Percentiles rank a stretch among this genome's conserved stretches.
Conservation (phyloP, 129 eudicot species). For the Lonicera japonica region DNA sequence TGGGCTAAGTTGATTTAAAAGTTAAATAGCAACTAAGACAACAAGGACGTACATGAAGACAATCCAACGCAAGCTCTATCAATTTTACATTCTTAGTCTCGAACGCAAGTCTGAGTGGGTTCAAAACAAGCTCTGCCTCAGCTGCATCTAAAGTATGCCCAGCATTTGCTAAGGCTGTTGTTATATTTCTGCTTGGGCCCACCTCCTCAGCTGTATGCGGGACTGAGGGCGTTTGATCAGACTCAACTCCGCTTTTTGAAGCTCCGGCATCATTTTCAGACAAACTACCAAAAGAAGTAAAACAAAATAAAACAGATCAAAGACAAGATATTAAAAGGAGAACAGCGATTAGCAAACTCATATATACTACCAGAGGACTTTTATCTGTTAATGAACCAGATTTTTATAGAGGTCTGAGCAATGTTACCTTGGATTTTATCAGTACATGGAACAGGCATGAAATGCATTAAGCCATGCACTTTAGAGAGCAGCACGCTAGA, state of each 20-base stretch:
- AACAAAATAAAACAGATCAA: constrained; percentile 20
- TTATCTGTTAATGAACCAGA: no score
- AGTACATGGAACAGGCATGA: no score
- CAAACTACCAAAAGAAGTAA: constrained; percentile 36
- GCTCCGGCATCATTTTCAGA: constrained; percentile 44
- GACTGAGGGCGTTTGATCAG: constrained; percentile 32
- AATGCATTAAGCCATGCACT: no score
- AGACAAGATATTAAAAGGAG: neutral
- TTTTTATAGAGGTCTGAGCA: no score
- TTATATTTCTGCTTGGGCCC: constrained; percentile 44
- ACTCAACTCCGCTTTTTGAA: constrained; percentile 35
- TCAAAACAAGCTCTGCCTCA: constrained; percentile 83
- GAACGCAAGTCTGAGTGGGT: constrained; percentile 85
- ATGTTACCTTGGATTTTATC: no score
- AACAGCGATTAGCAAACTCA: no score
- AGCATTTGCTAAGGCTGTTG: constrained; percentile 68
- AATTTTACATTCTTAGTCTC: constrained; percentile 83
- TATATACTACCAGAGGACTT: no score
- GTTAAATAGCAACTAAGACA: neutral
- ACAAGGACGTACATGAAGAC: constrained; percentile 83
- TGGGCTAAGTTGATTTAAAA: neutral
- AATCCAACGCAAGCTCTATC: constrained; percentile 89
- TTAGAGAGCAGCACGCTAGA: no score
- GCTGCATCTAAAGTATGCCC: constrained; percentile 80
- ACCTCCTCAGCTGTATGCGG: constrained; percentile 30